Evolutionary conservation across 768 basidiomycete species (phyloP), one percentile per base, ranked within the genome.

Genomic region (Suillus plorans): DNA sequence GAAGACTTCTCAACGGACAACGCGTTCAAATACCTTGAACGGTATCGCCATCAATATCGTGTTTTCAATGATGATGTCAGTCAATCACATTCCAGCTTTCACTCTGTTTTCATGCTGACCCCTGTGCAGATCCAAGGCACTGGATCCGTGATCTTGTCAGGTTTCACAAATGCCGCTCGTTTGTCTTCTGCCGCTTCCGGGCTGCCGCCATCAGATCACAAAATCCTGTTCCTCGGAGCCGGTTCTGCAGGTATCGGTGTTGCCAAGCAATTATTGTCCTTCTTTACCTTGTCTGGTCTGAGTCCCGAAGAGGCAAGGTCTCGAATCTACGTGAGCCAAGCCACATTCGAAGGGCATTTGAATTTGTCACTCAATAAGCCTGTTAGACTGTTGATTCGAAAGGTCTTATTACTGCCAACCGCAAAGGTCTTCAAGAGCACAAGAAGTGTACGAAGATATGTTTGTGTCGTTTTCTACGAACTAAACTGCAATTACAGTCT

Each of bases 1-100:
- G 88, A 89, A 67, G 86, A 92, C 72, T 93, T 90, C 72, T 88
- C 89, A 60, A 91, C 89, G 2, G 87, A 92, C 71, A 89, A 89
- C 60, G 91, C 91, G 3, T 92, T 92, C 80, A 79, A 84, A 56
- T 90, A 90, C 74, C 83, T 92, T 41, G 85, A 86, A 45, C 79
- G 82, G 68, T 90, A 87, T 78, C 81, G 86, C 59, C 70, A 82
- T 50, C 79, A 80, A 55, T 86, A 88, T 72, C 80, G 81, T 63
- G 84, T 86, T 64, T 90, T 90, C 79, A 90, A 90, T 69, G 90
- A 91, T 69, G 90, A 92, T 75, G 89, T 90, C 61, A 67, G 87
- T 76, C 61, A 52, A 31, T 57, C 50, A 22, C 16, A 44, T 9
- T 14, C 58, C 8, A 34, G 31, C 52, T 18, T 41, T 63, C 3